Evolutionary conservation across 2,329 filamentous ascomycete genomes (phyloP).

Genomic region (Nemania serpens): DNA sequence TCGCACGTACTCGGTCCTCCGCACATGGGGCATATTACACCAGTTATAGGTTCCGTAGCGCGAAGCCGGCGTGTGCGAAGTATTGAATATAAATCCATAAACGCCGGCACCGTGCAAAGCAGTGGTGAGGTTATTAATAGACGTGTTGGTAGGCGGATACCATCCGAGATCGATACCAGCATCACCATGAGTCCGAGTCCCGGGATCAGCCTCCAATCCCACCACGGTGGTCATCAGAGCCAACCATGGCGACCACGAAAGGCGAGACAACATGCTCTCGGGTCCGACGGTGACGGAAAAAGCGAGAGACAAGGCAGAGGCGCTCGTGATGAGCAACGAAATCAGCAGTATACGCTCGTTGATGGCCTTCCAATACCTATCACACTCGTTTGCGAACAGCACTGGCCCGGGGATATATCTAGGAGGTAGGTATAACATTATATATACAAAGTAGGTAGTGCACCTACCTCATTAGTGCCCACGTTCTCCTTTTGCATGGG

Average conservation of each 20-base stretch:
- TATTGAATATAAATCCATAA: constrained; percentile 76
- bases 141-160: constrained; percentile 60
- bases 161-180: constrained; percentile 52
- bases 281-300: not conserved
- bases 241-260: not conserved
- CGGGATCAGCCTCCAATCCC: not conserved
- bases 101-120: constrained; percentile 63
- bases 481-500: not conserved
- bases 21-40: constrained; percentile 90
- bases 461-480: too few relatives aligned
- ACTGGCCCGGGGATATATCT: too few relatives aligned
- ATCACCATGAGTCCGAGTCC: not conserved
- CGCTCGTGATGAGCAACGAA: not conserved
- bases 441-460: too few relatives aligned
- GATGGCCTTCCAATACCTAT: not conserved
- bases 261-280: not conserved
- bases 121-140: constrained; percentile 64
- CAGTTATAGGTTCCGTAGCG: constrained; percentile 73
- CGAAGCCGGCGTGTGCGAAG: constrained; percentile 60
- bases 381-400: not conserved
- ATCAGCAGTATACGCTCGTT: not conserved
- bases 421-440: not conserved
- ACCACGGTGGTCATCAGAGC: not conserved
- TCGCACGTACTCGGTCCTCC: constrained; percentile 65
- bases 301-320: not conserved